Base-by-base conservation (phyloP, 2,329 filamentous ascomycete genomes). In the Paracorniculantispora psalliotae region DNA sequence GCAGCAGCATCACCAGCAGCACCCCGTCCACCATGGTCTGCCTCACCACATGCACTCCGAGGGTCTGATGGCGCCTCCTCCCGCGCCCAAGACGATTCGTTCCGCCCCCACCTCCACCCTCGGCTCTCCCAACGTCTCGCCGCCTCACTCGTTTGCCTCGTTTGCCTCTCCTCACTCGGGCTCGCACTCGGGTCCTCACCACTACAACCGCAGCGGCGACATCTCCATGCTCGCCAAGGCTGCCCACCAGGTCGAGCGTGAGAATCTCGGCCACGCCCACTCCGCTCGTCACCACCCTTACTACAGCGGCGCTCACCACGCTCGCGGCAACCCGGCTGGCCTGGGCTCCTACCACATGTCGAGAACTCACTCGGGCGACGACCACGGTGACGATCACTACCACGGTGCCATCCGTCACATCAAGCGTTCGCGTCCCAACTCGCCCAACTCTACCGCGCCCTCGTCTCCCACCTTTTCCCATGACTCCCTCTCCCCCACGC, bases 401-500 rank as follows among this genome's bases (percentile, higher is more conserved):
- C 75, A 79, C 53, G 85, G 85, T 52, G 79, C 76, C 46, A 75
- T 91, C 70, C 83, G 90, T 61, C 85, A 88, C 67, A 83, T 89
- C 26, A 97, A 97, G 81, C 87, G 92, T 63, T 97, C 93, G 61
- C 81, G 93, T 66, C 93, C 94, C 46, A 94, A 92, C 72, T 97
- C 93, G 37, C 94, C 93, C 56, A 91, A 96, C 75, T 97, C 92
- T 9, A 97, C 93, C 2, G 93, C 93, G 50, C 94, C 94, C 21
- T 96, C 93, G 26, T 97, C 93, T 33, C 93, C 93, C 26, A 97
- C 92, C 3, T 96, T 97, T 73, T 97, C 93, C 2, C 92, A 97
- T 75, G 92, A 96, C 74, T 97, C 93, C 12, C 83, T 93, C 49
- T 97, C 93, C 10, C 94, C 93, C 4, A 99, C 93, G 1, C 94